phyloP scores from a whole-genome alignment of 139 green algal species.

The Volvox africanus region DNA sequence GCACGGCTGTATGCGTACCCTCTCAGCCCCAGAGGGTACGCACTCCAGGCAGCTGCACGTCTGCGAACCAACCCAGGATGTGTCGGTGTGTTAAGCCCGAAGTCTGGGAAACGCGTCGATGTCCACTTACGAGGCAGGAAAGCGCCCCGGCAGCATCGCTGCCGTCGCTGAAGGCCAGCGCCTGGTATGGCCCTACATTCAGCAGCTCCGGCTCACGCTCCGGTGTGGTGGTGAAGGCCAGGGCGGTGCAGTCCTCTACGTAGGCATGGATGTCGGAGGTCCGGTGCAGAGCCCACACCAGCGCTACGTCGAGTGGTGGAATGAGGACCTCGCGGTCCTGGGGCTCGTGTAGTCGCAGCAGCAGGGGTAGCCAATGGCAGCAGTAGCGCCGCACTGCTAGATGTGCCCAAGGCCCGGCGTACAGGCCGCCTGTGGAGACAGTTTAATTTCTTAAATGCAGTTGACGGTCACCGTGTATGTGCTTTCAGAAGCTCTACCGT shows the following conservation, averaged over 20 bases:
- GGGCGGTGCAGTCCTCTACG: conserved; percentile 10
- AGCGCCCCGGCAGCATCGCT: neutral
- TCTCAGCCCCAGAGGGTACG: no score
- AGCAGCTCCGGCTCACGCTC: conserved; percentile 14
- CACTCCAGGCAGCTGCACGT: no score
- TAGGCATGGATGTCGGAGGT: neutral
- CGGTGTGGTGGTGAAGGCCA: neutral
- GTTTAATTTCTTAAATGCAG: no score
- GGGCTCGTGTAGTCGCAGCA: neutral
- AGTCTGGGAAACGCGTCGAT: no score
- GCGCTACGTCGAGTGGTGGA: conserved; percentile 3
- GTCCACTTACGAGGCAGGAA: neutral
- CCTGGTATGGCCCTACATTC: neutral
- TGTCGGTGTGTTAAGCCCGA: no score
- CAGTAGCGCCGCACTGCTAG: neutral
- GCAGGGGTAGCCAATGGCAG: neutral
- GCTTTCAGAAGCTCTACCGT: no score
- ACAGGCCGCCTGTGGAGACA: neutral
- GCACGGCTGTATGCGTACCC: neutral
- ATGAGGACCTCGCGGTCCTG: neutral
- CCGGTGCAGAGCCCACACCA: conserved; percentile 27
- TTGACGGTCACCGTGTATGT: no score
- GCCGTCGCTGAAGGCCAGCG: conserved; percentile 33
- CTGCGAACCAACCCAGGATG: neutral
- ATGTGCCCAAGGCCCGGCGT: conserved; percentile 5